These are phyloP conservation scores for Nemania serpens DNA, from an alignment of 2,329 filamentous ascomycete species.

Conservation along the genomic window DNA sequence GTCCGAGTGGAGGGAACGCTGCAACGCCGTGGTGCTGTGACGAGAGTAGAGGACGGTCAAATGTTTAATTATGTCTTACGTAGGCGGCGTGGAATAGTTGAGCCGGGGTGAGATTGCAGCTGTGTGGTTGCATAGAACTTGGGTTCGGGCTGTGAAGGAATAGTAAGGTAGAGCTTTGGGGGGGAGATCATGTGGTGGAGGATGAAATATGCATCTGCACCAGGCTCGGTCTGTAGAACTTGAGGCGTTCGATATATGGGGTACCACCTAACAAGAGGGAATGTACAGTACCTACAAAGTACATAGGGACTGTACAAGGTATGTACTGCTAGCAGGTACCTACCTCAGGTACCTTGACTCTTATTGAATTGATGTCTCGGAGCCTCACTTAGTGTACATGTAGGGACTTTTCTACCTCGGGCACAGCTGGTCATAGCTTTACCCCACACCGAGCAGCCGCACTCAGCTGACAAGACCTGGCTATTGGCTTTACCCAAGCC, in stretches of 20 bases:
- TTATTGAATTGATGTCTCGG: background rate
- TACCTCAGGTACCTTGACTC: background rate
- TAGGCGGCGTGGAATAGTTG: background rate
- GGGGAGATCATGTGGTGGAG: conserved; percentile 14
- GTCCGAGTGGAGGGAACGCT: background rate
- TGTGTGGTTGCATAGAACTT: background rate
- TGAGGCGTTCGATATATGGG: conserved; percentile 13
- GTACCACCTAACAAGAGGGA: background rate
- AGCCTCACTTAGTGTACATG: background rate
- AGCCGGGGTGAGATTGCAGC: background rate
- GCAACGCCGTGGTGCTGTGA: background rate
- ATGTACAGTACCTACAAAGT: background rate
- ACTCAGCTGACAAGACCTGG: conserved; percentile 1
- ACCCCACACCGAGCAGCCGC: background rate
- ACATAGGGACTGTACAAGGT: background rate
- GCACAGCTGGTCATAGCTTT: conserved; percentile 20
- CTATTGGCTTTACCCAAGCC: background rate
- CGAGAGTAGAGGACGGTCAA: background rate
- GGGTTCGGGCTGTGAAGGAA: conserved; percentile 4
- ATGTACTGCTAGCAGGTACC: too few species aligned
- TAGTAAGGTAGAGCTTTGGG: background rate
- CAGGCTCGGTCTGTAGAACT: conserved; percentile 3
- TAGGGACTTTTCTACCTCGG: too few species aligned
- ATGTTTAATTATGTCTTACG: background rate
- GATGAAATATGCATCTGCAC: conserved; percentile 2